Evolutionary conservation across 2,329 filamentous ascomycete genomes (phyloP).

Genomic region (Trichoderma sp.): DNA sequence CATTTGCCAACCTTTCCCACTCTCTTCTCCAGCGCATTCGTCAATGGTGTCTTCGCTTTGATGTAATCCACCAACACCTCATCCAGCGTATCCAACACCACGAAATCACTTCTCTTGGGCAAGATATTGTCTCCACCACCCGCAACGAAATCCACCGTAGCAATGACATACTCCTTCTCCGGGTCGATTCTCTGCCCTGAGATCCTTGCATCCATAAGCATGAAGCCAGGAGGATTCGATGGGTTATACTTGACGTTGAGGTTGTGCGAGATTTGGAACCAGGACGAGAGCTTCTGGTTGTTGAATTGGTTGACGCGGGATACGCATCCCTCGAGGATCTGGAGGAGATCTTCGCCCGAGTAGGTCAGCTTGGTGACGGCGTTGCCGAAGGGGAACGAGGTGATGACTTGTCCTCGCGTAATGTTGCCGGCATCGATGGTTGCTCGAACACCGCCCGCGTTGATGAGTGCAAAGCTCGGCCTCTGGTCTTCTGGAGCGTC

Average conservation of each 20-base stretch:
- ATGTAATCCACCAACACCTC: conserved; percentile 54
- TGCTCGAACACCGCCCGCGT: conserved; percentile 62
- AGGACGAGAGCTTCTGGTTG: conserved; percentile 50
- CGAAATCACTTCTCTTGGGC: conserved; percentile 35
- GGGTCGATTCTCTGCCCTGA: conserved; percentile 47
- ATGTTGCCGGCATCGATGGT: conserved; percentile 60
- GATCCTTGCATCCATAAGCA: conserved; percentile 52
- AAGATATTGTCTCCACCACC: conserved; percentile 63
- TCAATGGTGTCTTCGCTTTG: conserved; percentile 45
- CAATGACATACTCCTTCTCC: conserved; percentile 50
- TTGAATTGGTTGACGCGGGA: conserved; percentile 54
- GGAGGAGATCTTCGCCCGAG: conserved; percentile 53
- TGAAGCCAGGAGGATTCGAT: conserved; percentile 44
- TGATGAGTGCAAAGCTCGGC: conserved; percentile 59
- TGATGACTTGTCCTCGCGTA: conserved; percentile 62
- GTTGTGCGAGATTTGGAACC: conserved; percentile 58
- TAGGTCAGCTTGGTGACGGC: conserved; percentile 57
- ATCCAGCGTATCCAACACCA: conserved; percentile 51
- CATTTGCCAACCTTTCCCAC: not conserved
- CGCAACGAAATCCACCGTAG: conserved; percentile 62
- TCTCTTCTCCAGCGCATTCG: conserved; percentile 43
- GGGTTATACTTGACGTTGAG: conserved; percentile 59
- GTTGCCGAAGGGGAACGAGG: conserved; percentile 65
- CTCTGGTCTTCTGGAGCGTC: conserved; percentile 29
- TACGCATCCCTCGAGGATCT: conserved; percentile 58